These are phyloP conservation scores for Cladophialophora bantiana DNA, from an alignment of 2,329 filamentous ascomycete genomes.

Conservation along the genomic window DNA sequence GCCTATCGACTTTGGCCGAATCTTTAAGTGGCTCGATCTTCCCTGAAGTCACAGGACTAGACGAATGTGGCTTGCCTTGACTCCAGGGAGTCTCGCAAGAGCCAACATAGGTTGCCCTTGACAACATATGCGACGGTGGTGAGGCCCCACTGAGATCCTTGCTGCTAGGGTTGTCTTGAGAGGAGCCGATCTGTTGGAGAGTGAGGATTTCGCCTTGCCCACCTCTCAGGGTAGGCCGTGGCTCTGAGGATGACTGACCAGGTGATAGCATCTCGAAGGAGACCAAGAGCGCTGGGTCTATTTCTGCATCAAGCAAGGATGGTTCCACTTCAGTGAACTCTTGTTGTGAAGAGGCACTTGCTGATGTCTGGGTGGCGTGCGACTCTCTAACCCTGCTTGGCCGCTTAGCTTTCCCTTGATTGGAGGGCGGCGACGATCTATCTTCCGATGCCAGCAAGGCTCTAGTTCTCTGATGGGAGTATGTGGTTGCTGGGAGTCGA, in stretches of 20 bases:
- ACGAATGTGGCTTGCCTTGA: not conserved
- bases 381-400: constrained; percentile 10
- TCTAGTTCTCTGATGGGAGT: constrained; percentile 29
- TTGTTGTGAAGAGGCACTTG: constrained; percentile 22
- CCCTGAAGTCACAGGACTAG: not conserved
- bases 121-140: not conserved
- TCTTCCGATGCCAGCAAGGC: constrained; percentile 21
- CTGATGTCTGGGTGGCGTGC: not conserved
- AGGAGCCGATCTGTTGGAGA: constrained; percentile 18
- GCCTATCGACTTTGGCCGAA: constrained; percentile 3
- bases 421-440: not conserved
- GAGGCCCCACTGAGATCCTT: not conserved
- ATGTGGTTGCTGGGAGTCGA: constrained; percentile 24
- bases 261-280: constrained; percentile 26
- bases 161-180: not conserved
- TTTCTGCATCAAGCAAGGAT: constrained; percentile 10
- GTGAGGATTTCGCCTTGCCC: constrained; percentile 21
- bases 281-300: constrained; percentile 28
- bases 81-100: constrained; percentile 7
- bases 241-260: not conserved
- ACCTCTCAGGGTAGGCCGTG: constrained; percentile 22
- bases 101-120: constrained; percentile 1
- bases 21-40: not conserved
- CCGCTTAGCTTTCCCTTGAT: not conserved
- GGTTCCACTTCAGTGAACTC: constrained; percentile 20